phyloP scores from a whole-genome alignment of 805 yeast species.

The Suhomyces emberorum region DNA sequence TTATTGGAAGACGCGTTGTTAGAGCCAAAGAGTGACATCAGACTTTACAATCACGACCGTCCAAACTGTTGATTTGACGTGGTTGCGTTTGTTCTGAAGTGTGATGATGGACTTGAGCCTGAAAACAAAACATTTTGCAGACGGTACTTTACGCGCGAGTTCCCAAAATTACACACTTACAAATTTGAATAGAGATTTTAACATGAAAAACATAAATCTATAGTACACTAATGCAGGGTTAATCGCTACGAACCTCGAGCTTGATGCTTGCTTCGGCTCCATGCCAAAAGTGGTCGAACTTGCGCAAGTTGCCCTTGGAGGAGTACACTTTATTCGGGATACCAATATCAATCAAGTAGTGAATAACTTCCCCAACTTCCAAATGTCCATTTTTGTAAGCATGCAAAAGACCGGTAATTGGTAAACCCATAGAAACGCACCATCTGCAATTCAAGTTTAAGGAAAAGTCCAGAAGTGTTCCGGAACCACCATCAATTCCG shows the following conservation, averaged over 20 bases:
- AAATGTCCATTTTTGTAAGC: conserved; percentile 56
- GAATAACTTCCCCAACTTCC: conserved; percentile 47
- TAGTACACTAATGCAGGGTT: neutral
- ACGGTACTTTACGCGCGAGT: conserved; percentile 1
- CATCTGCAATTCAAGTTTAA: conserved; percentile 47
- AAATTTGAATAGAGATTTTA: too few species aligned
- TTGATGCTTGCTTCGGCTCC: conserved; percentile 30
- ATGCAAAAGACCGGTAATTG: conserved; percentile 58
- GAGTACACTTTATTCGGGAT: conserved; percentile 56
- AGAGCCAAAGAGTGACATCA: conserved; percentile 12
- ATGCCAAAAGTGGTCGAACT: conserved; percentile 46
- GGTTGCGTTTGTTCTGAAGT: too few species aligned
- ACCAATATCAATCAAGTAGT: conserved; percentile 68
- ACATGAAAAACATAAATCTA: too few species aligned
- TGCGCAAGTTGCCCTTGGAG: conserved; percentile 37
- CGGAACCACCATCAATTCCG: conserved; percentile 82
- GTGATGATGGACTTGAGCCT: conserved; percentile 3
- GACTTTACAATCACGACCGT: too few species aligned
- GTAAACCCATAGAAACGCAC: conserved; percentile 70
- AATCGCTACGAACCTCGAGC: conserved; percentile 11
- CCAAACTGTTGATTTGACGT: too few species aligned
- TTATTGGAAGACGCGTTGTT: conserved; percentile 9
- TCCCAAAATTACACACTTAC: conserved; percentile 1
- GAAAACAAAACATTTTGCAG: conserved; percentile 6
- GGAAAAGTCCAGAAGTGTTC: conserved; percentile 37